A percentile compares a stretch with the other conserved stretches of the same genome.
phyloP scores from a whole-genome alignment of 108 stramenopile genomes.

The Nitzschia palea region DNA sequence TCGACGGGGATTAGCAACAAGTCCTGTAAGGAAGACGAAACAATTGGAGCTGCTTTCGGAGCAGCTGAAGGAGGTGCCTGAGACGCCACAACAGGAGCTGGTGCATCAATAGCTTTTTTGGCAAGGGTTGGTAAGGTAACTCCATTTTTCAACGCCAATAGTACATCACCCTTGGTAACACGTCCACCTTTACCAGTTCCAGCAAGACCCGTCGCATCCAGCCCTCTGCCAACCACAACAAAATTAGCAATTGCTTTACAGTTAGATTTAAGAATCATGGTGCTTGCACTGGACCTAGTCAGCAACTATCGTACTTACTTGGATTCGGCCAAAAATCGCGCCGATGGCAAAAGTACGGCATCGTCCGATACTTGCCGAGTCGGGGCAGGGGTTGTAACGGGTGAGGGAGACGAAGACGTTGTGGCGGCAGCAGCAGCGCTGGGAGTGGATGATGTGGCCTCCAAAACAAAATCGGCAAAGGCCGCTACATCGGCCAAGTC shows the following conservation, averaged over 20 bases:
- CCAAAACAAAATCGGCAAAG: conserved; percentile 85
- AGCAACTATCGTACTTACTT: conserved; percentile 43
- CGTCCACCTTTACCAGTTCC: conserved; percentile 89
- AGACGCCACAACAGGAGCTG: conserved; percentile 29
- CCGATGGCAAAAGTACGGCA: conserved; percentile 74
- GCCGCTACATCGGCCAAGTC: conserved; percentile 82
- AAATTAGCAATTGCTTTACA: not conserved
- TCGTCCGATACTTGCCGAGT: conserved; percentile 33
- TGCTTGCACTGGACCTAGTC: not conserved
- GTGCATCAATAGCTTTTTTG: conserved; percentile 10
- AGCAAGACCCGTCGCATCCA: conserved; percentile 73
- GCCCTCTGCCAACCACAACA: conserved; percentile 27
- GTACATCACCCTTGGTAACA: conserved; percentile 91
- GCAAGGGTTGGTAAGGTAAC: conserved; percentile 47
- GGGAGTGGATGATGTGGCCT: conserved; percentile 28
- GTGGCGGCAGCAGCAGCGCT: conserved; percentile 8
- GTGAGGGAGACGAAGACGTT: conserved; percentile 28
- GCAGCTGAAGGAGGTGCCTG: conserved; percentile 43
- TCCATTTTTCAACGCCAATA: conserved; percentile 64
- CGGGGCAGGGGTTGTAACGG: conserved; percentile 31
- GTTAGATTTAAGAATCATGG: not conserved
- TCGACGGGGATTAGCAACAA: conserved; percentile 32
- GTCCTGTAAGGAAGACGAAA: conserved; percentile 26
- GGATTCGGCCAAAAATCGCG: conserved; percentile 75
- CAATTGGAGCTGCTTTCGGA: conserved; percentile 29